phyloP scores from a whole-genome alignment of 345 rosid species.

The Acer negundo region DNA sequence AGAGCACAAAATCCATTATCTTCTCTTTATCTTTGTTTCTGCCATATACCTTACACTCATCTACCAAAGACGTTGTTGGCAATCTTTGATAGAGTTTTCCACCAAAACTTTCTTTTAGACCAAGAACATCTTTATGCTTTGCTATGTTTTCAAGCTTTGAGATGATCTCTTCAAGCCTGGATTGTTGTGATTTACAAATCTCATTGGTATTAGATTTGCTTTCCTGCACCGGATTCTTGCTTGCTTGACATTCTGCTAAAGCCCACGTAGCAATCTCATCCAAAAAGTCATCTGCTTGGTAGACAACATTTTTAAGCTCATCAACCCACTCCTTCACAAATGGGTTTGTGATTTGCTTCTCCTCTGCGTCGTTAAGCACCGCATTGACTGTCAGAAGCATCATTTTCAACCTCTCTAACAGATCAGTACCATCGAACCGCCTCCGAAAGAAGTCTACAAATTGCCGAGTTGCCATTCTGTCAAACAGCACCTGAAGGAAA shows the following conservation, averaged over 20 bases:
- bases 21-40: background rate
- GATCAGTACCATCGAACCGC: background rate
- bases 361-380: constrained; percentile 20
- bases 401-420: constrained; percentile 12
- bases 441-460: no score
- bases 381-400: constrained; percentile 3
- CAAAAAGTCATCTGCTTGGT: constrained; percentile 22
- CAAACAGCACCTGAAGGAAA: no score
- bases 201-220: no score
- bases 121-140: constrained; percentile 17
- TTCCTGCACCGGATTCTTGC: no score
- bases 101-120: constrained; percentile 6
- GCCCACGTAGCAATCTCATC: constrained; percentile 7
- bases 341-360: constrained; percentile 17
- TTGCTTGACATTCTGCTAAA: background rate
- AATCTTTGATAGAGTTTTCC: background rate
- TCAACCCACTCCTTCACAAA: constrained; percentile 15
- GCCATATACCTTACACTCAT: constrained; percentile 1
- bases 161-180: constrained; percentile 3
- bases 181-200: no score
- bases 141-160: constrained; percentile 17
- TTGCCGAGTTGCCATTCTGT: no score
- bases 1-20: background rate
- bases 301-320: constrained; percentile 22
- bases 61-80: constrained; percentile 24